Percentiles rank a stretch among this genome's conserved stretches.
phyloP scores from a whole-genome alignment of 257 asterid genomes.

The Plantago elongata region DNA sequence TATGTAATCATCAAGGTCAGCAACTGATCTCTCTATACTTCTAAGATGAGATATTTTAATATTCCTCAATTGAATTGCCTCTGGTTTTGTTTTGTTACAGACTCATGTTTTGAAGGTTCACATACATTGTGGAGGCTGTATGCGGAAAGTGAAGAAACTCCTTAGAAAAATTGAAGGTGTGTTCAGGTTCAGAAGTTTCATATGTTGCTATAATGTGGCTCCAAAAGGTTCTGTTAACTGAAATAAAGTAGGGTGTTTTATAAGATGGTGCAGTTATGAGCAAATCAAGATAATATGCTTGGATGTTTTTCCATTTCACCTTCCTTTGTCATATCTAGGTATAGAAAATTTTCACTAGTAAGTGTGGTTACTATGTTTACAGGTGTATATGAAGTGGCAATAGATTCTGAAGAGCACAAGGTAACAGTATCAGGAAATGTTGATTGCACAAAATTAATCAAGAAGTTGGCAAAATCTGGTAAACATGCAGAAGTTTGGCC shows the following conservation, averaged over 20 bases:
- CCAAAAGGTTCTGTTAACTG: not conserved
- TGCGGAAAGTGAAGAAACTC: conserved; percentile 52
- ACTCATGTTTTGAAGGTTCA: conserved; percentile 55
- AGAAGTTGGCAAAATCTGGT: conserved; percentile 36
- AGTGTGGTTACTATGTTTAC: conserved; percentile 7
- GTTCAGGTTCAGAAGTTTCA: not conserved
- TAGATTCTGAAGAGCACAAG: conserved; percentile 36
- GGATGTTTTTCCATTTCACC: not conserved
- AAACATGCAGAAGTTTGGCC: conserved; percentile 61
- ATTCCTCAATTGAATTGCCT: not conserved
- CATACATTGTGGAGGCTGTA: conserved; percentile 70
- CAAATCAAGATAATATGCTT: not conserved
- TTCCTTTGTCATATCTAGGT: not conserved
- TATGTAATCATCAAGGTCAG: conserved; percentile 7
- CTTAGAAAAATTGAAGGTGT: conserved; percentile 52
- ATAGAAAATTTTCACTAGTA: not conserved
- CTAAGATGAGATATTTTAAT: not conserved
- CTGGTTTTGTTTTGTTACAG: conserved; percentile 28
- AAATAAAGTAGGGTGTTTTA: not conserved
- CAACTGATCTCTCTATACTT: not conserved
- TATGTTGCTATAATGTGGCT: not conserved
- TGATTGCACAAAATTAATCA: conserved; percentile 24
- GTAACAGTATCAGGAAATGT: conserved; percentile 37
- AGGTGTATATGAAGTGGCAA: conserved; percentile 58
- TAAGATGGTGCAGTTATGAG: not conserved